Percentiles rank a stretch among this genome's conserved stretches.
Conservation (phyloP, 768 basidiomycete species). For the Saitozyma podzolica region DNA sequence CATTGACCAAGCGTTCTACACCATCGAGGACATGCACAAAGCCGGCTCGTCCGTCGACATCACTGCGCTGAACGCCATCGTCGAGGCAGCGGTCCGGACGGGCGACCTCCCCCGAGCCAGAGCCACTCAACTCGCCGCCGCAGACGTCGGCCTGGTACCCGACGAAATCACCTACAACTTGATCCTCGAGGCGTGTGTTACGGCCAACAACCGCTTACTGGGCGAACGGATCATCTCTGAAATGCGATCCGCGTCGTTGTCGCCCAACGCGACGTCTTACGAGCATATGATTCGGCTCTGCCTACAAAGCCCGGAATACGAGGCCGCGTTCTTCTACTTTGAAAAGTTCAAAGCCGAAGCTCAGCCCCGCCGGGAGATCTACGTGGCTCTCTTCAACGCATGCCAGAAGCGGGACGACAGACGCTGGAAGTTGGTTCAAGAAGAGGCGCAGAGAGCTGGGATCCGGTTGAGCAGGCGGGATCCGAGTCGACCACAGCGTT, state of each 20-base stretch:
- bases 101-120: constrained; percentile 74
- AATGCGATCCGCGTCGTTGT: constrained; percentile 60
- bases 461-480: too few species aligned
- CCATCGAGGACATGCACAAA: constrained; percentile 64
- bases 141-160: constrained; percentile 62
- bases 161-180: constrained; percentile 68
- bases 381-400: constrained; percentile 63
- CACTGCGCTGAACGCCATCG: constrained; percentile 65
- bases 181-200: constrained; percentile 67
- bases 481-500: too few species aligned
- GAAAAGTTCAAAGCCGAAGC: constrained; percentile 76
- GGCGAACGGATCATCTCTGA: constrained; percentile 69
- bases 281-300: constrained; percentile 68
- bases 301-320: constrained; percentile 70
- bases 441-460: constrained; percentile 61
- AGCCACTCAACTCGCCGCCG: constrained; percentile 68
- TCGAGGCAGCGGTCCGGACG: constrained; percentile 64
- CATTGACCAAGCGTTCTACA: constrained; percentile 66
- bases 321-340: constrained; percentile 84
- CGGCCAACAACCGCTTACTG: constrained; percentile 63
- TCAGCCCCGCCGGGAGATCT: constrained; percentile 59
- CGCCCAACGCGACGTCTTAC: constrained; percentile 65
- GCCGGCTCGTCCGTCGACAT: constrained; percentile 62
- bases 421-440: constrained; percentile 65
- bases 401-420: constrained; percentile 63